Evolutionary conservation across 2,329 filamentous ascomycete species (phyloP), one percentile per base, ranked within the genome.

Genomic region (Orbilia javanica): DNA sequence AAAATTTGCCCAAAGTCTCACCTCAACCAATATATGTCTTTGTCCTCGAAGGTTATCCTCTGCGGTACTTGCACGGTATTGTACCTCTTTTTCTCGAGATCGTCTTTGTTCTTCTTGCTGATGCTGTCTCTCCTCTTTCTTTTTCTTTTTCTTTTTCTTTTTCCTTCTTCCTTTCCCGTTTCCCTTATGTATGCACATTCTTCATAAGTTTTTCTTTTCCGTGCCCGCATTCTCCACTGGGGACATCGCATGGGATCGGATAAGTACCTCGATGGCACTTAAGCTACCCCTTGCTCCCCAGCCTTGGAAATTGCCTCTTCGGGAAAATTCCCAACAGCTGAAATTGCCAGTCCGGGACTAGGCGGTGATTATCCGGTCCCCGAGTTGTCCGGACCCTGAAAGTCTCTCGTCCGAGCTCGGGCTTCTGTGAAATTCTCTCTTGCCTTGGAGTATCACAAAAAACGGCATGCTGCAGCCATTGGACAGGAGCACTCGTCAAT

Each of bases 391-490:
- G 74, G 55, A 72, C 66, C 66, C 74, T 63, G 74, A 52, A 66
- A 50, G 46, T 78, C 73, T 78, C 62, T 72, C 74, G 74, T 72
- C 74, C 74, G 74, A 78, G 74, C 74, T 78, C 74, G 74, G 74
- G 57, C 53, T 70, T 57, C 46, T 53, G 25, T 34, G n/a, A 48
- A 27, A 63, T 39, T n/a, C n/a, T 39, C 55, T n/a, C 3, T 13
- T 10, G 25, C 25, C 4, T 50, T 11, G 10, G 6, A 27, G 60
- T 73, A 60, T 62, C 44, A 53, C 60, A 46, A 34, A 42, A 13
- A 48, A 60, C 42, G 18, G 66, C 73, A 78, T 72, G 74, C 74
- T 31, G 25, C 67, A 78, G 67, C 67, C 50, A 78, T 78, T 78
- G 74, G 74, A 63, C 67, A 72, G 67, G 60, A 78, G 39, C 64